Evolutionary conservation across 176 grass and related monocot genomes (phyloP).

Genomic region (Oryza glumipatula): DNA sequence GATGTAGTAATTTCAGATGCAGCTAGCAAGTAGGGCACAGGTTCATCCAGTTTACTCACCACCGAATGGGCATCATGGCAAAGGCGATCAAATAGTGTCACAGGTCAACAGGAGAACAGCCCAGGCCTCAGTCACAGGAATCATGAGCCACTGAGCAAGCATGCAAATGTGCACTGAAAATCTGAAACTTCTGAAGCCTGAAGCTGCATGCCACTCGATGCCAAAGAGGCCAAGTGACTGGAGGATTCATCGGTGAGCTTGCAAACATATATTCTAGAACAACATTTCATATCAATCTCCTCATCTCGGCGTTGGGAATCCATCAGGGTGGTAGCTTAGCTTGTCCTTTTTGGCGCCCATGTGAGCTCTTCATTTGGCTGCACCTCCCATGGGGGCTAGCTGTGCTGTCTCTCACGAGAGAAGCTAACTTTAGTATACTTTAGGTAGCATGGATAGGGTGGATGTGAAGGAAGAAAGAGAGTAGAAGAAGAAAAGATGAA

Average conservation of each 20-base stretch:
- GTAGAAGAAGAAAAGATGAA: slow-evolving; percentile 19
- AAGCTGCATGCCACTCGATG: slow-evolving; percentile 24
- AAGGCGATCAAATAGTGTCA: slow-evolving; percentile 30
- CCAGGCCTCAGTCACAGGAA: slow-evolving; percentile 8
- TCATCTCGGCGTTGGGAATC: slow-evolving; percentile 7
- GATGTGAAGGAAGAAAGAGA: slow-evolving; percentile 33
- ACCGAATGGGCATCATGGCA: not conserved
- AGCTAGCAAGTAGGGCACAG: not conserved
- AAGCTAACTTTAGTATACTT: slow-evolving; percentile 18
- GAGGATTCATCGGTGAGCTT: slow-evolving; percentile 7
- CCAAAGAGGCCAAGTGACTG: slow-evolving; percentile 17
- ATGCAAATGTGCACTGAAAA: not conserved
- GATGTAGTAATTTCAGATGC: slow-evolving; percentile 17
- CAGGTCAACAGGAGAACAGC: not conserved
- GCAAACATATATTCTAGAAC: slow-evolving; percentile 24
- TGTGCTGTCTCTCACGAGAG: slow-evolving; percentile 45
- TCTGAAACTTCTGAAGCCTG: not conserved
- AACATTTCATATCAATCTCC: not conserved
- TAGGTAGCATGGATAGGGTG: slow-evolving; percentile 35
- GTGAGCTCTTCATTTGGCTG: slow-evolving; percentile 50
- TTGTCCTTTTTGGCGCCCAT: slow-evolving; percentile 40
- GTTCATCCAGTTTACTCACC: not conserved
- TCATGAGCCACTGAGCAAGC: slow-evolving; percentile 31
- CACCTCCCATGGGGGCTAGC: slow-evolving; percentile 21
- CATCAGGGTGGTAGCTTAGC: not conserved